Percentiles rank a stretch among this genome's conserved stretches.
phyloP scores from a whole-genome alignment of 2,329 filamentous ascomycete species.

The Nemania sp. region DNA sequence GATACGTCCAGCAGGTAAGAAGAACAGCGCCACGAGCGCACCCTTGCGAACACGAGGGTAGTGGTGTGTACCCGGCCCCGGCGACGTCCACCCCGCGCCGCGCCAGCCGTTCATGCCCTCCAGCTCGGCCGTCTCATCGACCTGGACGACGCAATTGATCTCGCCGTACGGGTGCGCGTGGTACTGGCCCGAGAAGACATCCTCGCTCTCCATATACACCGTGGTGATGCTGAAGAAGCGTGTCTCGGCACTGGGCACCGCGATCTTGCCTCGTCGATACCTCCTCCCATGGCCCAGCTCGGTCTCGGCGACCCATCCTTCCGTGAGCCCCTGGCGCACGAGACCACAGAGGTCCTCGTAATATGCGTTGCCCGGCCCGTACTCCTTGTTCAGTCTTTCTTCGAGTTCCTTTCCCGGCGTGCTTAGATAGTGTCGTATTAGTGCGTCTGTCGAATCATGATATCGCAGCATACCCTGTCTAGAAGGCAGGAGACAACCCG shows the following conservation, averaged over 20 bases:
- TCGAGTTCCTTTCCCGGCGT: constrained; percentile 62
- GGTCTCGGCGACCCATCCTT: constrained; percentile 60
- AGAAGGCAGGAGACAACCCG: not conserved
- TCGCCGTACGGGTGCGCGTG: constrained; percentile 66
- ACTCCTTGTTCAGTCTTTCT: constrained; percentile 56
- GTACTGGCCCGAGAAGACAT: constrained; percentile 65
- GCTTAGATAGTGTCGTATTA: constrained; percentile 38
- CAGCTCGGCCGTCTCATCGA: constrained; percentile 62
- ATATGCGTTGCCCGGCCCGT: constrained; percentile 57
- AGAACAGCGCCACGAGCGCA: constrained; percentile 65
- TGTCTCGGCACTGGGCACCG: constrained; percentile 59
- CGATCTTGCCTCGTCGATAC: constrained; percentile 62
- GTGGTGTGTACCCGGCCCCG: constrained; percentile 67
- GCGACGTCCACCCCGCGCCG: constrained; percentile 66
- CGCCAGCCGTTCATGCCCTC: constrained; percentile 69
- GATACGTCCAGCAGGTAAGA: constrained; percentile 66
- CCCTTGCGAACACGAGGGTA: constrained; percentile 65
- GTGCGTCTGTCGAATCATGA: not conserved
- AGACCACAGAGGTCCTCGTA: constrained; percentile 58
- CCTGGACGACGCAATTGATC: constrained; percentile 66
- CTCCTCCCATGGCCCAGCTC: constrained; percentile 57
- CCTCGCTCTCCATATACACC: constrained; percentile 66
- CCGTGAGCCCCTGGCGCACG: constrained; percentile 55
- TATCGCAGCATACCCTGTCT: not conserved
- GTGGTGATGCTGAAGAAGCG: constrained; percentile 67